These are phyloP conservation scores for Backusella tuberculispora DNA, from an alignment of 192 early-diverging fungal species.

Conservation along the genomic window DNA sequence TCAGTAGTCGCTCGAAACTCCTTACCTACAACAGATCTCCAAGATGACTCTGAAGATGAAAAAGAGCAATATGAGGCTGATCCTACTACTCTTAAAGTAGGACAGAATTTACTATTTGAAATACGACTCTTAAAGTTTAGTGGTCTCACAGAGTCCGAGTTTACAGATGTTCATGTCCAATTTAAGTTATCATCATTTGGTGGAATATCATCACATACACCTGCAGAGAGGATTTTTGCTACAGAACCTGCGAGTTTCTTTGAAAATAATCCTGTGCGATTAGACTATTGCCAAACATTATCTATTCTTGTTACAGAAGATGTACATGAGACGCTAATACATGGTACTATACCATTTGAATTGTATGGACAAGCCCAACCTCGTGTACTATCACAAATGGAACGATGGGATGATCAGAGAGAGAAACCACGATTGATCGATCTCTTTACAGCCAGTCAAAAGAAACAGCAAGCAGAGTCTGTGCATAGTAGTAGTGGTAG, in stretches of 20 bases:
- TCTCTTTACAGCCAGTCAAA: not conserved
- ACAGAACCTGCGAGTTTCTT: slow-evolving; percentile 66
- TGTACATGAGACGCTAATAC: slow-evolving; percentile 25
- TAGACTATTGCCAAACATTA: slow-evolving; percentile 57
- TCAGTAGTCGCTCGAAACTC: slow-evolving; percentile 9
- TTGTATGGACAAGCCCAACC: slow-evolving; percentile 53
- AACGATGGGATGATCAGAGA: slow-evolving; percentile 56
- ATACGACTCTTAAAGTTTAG: slow-evolving; percentile 60
- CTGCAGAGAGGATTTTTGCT: slow-evolving; percentile 56
- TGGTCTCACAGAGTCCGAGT: slow-evolving; percentile 63
- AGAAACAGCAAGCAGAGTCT: not conserved
- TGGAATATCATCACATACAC: slow-evolving; percentile 42
- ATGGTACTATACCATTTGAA: slow-evolving; percentile 50
- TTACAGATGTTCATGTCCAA: slow-evolving; percentile 74
- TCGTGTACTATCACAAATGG: slow-evolving; percentile 44
- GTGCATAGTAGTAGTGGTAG: not conserved
- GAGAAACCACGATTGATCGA: slow-evolving; percentile 29
- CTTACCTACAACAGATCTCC: not conserved
- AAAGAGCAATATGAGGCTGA: not conserved
- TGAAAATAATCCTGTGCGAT: slow-evolving; percentile 49
- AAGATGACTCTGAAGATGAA: slow-evolving; percentile 25
- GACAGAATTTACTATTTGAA: slow-evolving; percentile 63
- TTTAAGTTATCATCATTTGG: slow-evolving; percentile 71
- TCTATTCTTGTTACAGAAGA: slow-evolving; percentile 40
- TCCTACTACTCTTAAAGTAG: slow-evolving; percentile 44